Evolutionary conservation across 768 basidiomycete species (phyloP).

Genomic region (Megacollybia marginata): DNA sequence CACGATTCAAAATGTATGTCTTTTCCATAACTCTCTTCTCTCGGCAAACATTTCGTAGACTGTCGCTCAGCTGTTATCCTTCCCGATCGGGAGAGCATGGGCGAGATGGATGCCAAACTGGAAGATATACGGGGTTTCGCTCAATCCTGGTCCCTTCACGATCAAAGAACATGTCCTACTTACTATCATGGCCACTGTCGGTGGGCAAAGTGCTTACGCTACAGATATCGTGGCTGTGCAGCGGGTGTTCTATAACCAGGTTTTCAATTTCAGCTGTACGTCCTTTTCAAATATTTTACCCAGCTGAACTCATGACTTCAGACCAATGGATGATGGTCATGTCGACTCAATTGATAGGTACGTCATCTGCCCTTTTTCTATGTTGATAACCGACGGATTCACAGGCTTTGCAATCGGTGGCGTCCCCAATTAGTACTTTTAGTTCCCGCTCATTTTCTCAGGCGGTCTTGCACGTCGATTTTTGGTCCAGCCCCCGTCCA

Average conservation of each 20-base stretch:
- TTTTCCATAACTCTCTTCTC: background rate
- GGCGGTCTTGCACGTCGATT: constrained; percentile 68
- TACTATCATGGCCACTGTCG: constrained; percentile 41
- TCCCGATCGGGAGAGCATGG: constrained; percentile 58
- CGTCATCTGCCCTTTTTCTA: too few relatives aligned
- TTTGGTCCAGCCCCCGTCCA: constrained; percentile 65
- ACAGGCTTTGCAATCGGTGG: too few relatives aligned
- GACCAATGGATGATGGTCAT: constrained; percentile 80
- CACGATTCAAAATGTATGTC: constrained; percentile 27
- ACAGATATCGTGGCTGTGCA: constrained; percentile 77
- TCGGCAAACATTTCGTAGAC: constrained; percentile 23
- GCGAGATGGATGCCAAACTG: constrained; percentile 45
- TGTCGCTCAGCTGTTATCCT: constrained; percentile 63
- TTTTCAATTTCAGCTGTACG: constrained; percentile 51
- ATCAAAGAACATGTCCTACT: constrained; percentile 70
- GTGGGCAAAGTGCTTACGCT: constrained; percentile 53
- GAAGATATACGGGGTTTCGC: constrained; percentile 39
- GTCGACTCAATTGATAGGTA: constrained; percentile 67
- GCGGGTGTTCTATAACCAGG: constrained; percentile 62
- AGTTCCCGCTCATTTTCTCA: constrained; percentile 47
- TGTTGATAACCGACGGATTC: too few relatives aligned
- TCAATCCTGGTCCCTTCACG: constrained; percentile 67
- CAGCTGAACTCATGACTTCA: constrained; percentile 9
- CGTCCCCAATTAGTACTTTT: too few relatives aligned
- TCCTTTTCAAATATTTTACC: constrained; percentile 1